Evolutionary conservation across 257 asterid species (phyloP).

Genomic region (Salvia hispanica): DNA sequence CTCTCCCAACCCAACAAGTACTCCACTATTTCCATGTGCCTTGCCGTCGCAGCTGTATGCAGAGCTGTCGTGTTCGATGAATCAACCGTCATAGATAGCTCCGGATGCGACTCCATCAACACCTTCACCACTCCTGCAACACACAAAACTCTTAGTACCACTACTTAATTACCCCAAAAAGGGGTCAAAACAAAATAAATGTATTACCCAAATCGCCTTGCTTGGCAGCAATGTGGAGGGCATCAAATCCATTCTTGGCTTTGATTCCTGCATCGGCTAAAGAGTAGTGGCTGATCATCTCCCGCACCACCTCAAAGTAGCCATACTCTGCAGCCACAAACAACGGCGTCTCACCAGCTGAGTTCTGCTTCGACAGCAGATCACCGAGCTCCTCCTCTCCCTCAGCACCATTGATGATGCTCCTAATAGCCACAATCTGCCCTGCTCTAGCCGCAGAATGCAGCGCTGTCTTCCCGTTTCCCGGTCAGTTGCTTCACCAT

Average conservation of each 20-base stretch:
- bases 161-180: too few relatives aligned
- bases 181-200: background rate
- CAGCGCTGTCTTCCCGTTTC: slow-evolving; percentile 47
- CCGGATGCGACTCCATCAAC: slow-evolving; percentile 53
- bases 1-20: slow-evolving; percentile 50
- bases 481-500: slow-evolving; percentile 59
- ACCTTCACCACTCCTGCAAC: slow-evolving; percentile 58
- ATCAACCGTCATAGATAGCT: slow-evolving; percentile 59
- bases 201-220: slow-evolving; percentile 58
- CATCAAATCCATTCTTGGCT: slow-evolving; percentile 59
- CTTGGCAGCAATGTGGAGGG: slow-evolving; percentile 65
- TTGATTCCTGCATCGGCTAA: slow-evolving; percentile 52
- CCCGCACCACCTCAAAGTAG: slow-evolving; percentile 46
- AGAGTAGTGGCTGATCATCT: slow-evolving; percentile 50
- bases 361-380: slow-evolving; percentile 42
- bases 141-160: background rate
- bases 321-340: slow-evolving; percentile 62
- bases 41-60: slow-evolving; percentile 57
- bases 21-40: slow-evolving; percentile 49
- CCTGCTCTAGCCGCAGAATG: slow-evolving; percentile 60
- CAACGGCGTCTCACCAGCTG: slow-evolving; percentile 53
- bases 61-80: slow-evolving; percentile 51
- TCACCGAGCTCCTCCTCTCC: slow-evolving; percentile 33
- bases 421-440: slow-evolving; percentile 33
- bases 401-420: slow-evolving; percentile 32